Evolutionary conservation across 257 asterid genomes (phyloP).

Genomic region (Nemophila menziesii): DNA sequence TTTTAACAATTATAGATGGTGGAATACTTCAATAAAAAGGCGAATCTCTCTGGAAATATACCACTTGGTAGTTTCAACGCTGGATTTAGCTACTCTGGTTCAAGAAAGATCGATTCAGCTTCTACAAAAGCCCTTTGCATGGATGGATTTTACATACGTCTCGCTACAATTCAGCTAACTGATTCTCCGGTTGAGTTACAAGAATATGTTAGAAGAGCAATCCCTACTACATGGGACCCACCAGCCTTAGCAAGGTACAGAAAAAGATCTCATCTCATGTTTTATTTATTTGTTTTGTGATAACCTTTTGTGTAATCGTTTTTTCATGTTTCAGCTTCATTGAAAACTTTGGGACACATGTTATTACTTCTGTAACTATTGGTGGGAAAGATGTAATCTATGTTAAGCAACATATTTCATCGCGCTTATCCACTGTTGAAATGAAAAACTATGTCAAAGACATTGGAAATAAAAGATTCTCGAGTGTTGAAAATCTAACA

Average conservation of each 20-base stretch:
- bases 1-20: conserved; percentile 50
- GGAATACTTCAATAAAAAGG: conserved; percentile 70
- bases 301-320: not conserved
- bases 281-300: no score
- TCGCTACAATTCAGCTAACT: conserved; percentile 48
- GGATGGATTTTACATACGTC: conserved; percentile 77
- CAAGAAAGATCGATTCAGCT: conserved; percentile 52
- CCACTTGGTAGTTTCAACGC: conserved; percentile 77
- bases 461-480: conserved; percentile 79
- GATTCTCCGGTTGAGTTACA: conserved; percentile 41
- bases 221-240: conserved; percentile 80
- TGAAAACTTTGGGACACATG: conserved; percentile 80
- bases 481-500: conserved; percentile 49
- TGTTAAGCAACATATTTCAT: conserved; percentile 53
- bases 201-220: conserved; percentile 52
- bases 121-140: conserved; percentile 66
- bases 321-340: conserved; percentile 53
- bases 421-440: conserved; percentile 55
- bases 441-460: conserved; percentile 79
- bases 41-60: conserved; percentile 45
- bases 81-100: conserved; percentile 64
- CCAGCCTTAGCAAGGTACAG: conserved; percentile 66
- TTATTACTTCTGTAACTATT: conserved; percentile 61
- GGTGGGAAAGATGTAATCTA: conserved; percentile 89
- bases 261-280: no score